phyloP scores from a whole-genome alignment of 2,329 filamentous ascomycete genomes.

The Aspergillus sp. region DNA sequence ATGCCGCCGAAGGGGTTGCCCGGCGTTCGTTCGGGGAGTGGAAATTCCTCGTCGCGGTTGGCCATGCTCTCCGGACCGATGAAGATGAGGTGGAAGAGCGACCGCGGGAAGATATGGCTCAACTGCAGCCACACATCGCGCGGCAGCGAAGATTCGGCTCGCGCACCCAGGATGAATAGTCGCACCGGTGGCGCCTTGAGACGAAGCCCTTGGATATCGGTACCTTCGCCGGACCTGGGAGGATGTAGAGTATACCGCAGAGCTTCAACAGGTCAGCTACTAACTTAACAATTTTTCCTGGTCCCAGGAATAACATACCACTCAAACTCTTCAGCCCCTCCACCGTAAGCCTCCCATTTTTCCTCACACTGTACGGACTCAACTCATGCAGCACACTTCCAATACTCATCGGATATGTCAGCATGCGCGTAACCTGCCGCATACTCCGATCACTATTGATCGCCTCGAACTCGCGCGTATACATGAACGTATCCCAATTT shows the following conservation, averaged over 20 bases:
- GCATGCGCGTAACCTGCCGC: constrained; percentile 81
- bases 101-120: constrained; percentile 85
- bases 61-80: constrained; percentile 94
- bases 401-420: constrained; percentile 90
- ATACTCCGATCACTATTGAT: constrained; percentile 85
- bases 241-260: constrained; percentile 91
- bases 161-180: constrained; percentile 85
- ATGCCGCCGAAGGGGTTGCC: constrained; percentile 89
- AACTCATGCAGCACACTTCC: constrained; percentile 88
- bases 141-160: constrained; percentile 93
- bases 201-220: constrained; percentile 67
- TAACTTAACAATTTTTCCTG: background rate
- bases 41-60: constrained; percentile 87
- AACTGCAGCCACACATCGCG: constrained; percentile 91
- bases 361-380: constrained; percentile 78
- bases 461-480: constrained; percentile 82
- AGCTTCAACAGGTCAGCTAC: constrained; percentile 44
- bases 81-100: constrained; percentile 84
- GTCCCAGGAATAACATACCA: constrained; percentile 50
- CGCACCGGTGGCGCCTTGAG: constrained; percentile 81
- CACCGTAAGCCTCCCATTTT: constrained; percentile 65
- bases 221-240: constrained; percentile 65
- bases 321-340: constrained; percentile 92
- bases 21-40: constrained; percentile 74
- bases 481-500: constrained; percentile 96